Evolutionary conservation across 768 basidiomycete genomes (phyloP).

Genomic region (Fistulinella prunicolor): DNA sequence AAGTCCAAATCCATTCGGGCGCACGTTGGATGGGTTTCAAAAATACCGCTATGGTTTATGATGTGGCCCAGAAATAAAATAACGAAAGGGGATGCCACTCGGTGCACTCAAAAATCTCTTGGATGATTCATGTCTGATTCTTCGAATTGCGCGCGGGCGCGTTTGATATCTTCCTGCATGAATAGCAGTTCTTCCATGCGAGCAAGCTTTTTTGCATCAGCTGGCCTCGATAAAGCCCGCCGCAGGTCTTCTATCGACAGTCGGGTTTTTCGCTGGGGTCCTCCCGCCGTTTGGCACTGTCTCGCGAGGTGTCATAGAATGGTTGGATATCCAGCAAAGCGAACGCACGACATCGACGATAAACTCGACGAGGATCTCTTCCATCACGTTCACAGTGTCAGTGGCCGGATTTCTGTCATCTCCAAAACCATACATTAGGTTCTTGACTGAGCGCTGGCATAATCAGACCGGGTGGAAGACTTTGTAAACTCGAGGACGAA

Average conservation of each 20-base stretch:
- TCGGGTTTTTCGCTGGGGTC: constrained; percentile 66
- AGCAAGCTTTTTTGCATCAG: constrained; percentile 90
- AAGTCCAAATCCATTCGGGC: background rate
- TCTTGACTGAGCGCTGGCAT: constrained; percentile 54
- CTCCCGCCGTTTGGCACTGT: constrained; percentile 75
- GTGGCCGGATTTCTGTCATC: constrained; percentile 86
- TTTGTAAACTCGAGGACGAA: constrained; percentile 4
- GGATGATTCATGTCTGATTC: constrained; percentile 48
- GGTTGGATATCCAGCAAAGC: constrained; percentile 5
- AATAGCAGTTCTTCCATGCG: constrained; percentile 89
- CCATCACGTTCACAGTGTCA: constrained; percentile 89
- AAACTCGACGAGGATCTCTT: constrained; percentile 89
- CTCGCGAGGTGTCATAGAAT: constrained; percentile 7
- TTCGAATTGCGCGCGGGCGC: constrained; percentile 78
- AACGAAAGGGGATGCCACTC: no score
- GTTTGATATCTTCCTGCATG: constrained; percentile 93
- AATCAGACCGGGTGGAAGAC: constrained; percentile 11
- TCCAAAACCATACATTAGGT: constrained; percentile 91
- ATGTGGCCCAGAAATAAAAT: no score
- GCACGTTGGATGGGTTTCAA: background rate
- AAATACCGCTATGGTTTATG: constrained; percentile 8
- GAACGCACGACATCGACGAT: constrained; percentile 82
- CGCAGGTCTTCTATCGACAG: constrained; percentile 84
- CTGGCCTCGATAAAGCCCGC: constrained; percentile 72
- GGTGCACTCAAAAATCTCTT: constrained; percentile 46